A percentile compares a stretch with the other conserved stretches of the same genome.
phyloP scores from a whole-genome alignment of 257 asterid species.

The Capsicum pubescens region DNA sequence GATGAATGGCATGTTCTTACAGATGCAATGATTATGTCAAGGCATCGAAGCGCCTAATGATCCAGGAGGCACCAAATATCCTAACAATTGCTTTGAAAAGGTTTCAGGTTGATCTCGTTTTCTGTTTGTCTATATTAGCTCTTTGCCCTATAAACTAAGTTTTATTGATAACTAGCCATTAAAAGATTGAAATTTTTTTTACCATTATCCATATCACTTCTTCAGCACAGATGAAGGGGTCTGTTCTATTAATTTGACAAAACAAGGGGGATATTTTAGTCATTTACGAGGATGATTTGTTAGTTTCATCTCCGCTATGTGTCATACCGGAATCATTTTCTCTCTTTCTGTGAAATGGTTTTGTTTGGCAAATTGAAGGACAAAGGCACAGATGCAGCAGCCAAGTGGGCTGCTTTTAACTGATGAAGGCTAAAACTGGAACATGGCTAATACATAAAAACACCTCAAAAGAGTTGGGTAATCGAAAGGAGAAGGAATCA shows the following conservation, averaged over 20 bases:
- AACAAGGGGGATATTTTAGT: not conserved
- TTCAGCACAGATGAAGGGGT: not conserved
- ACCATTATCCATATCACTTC: not conserved
- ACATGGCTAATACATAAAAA: not conserved
- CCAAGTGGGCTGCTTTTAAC: not conserved
- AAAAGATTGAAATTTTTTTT: not conserved
- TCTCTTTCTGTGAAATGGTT: not conserved
- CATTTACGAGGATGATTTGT: not conserved
- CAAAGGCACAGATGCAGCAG: not conserved
- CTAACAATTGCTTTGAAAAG: conserved; percentile 95
- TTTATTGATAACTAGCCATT: not conserved
- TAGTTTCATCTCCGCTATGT: not conserved
- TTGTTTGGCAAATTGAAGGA: not conserved
- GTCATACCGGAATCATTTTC: not conserved
- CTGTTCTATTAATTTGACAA: not conserved
- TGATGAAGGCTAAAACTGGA: not conserved
- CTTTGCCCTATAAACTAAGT: not conserved
- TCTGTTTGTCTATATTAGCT: not conserved
- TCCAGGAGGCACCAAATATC: conserved; percentile 82
- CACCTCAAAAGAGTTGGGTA: conserved; percentile 9
- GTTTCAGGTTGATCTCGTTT: conserved; percentile 71
- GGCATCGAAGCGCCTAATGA: conserved; percentile 92
- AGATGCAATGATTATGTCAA: conserved; percentile 95
- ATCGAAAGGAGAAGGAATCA: not conserved
- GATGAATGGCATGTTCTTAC: conserved; percentile 36